Base-by-base conservation (phyloP, 768 basidiomycete species). In the Boletus sp. region DNA sequence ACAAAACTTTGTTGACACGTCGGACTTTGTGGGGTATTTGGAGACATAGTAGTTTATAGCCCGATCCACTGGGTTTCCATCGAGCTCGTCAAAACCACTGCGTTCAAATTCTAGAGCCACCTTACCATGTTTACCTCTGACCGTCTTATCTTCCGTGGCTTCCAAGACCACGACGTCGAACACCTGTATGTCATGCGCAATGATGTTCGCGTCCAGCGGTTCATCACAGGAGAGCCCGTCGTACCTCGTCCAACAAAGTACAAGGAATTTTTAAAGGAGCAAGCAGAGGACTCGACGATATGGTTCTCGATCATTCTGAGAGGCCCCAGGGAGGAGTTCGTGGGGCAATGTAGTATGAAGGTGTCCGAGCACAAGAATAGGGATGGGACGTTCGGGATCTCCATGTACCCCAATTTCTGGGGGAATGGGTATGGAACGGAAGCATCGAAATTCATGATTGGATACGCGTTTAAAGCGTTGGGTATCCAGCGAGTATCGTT, bases 361-460 rank as follows among this genome's bases (percentile, higher is more conserved):
- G 39, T 62, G 30, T 35, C 47, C 12, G 56, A 62, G 40, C 59
- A 61, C 18, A 67, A 67, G 64, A 64, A 73, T 42, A 59, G 68
- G 56, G 58, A 69, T 60, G 70, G 65, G 49, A 46, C 39, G 5
- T 60, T 69, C 40, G 60, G 60, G 11, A 67, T 73, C 17, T 56
- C 60, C 28, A 36, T 64, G 50, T 65, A 50, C 35, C 50, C 46
- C 37, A 46, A 30, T 65, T 71, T 57, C 55, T 75, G 73, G 73
- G 63, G 64, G 0, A 70, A 70, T 24, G 74, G 76, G 7, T 75
- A 72, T 51, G 72, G 74, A 14, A 69, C 60, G 41, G 73, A 78
- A 51, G 67, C 73, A 5, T 67, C 70, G 14, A 65, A 55, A 7
- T 77, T 73, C 59, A 60, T 72, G 30, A 64, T 75, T 5, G 71